Evolutionary conservation across 2,329 filamentous ascomycete genomes (phyloP).

Genomic region (Ciborinia camelliae): DNA sequence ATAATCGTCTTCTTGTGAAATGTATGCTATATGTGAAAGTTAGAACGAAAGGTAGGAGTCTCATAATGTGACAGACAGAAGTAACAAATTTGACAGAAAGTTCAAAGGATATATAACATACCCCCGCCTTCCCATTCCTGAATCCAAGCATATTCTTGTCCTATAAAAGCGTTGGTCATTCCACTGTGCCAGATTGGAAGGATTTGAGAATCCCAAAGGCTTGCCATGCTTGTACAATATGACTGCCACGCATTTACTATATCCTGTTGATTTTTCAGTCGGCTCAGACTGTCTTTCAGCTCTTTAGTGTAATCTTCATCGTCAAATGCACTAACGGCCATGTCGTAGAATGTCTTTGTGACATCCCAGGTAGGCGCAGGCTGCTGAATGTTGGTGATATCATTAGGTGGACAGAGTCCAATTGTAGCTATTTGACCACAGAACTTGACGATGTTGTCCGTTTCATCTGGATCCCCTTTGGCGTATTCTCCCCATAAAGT

Average conservation of each 20-base stretch:
- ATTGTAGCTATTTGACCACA: background rate
- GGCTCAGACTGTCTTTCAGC: background rate
- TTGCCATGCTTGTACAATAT: background rate
- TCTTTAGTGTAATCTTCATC: background rate
- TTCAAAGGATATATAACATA: background rate
- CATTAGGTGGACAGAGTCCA: constrained; percentile 2
- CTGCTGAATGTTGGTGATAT: background rate
- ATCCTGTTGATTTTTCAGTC: background rate
- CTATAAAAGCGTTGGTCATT: background rate
- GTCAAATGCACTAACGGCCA: background rate
- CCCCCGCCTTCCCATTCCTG: background rate
- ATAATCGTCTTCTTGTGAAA: background rate
- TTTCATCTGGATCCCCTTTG: background rate
- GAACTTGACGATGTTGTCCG: background rate
- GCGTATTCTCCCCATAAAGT: background rate
- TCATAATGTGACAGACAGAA: too few relatives aligned
- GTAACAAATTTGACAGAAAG: too few relatives aligned
- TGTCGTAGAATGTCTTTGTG: background rate
- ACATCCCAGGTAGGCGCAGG: background rate
- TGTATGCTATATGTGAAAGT: background rate
- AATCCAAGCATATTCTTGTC: background rate
- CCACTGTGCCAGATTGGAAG: background rate
- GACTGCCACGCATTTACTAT: background rate
- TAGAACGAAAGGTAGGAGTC: background rate
- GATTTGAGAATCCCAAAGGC: background rate